Evolutionary conservation across 2,329 filamentous ascomycete genomes (phyloP), one percentile per base, ranked within the genome.

Genomic region (Dactylella cylindrospora): DNA sequence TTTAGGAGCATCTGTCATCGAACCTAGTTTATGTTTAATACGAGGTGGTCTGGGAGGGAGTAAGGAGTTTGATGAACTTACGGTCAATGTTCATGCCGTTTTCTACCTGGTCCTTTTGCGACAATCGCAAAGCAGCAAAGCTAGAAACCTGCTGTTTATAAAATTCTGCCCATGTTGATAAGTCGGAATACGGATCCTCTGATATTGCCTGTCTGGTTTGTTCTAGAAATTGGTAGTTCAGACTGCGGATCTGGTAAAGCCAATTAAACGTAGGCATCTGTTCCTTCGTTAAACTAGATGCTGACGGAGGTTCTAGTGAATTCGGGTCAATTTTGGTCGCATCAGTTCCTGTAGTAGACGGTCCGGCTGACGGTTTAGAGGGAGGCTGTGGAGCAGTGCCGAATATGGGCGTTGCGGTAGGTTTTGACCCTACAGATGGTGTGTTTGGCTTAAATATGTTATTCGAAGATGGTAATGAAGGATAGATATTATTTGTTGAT

Each of bases 201-300:
- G 38, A 6, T 2, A 64, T n/a, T 4, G 52, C 50, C 9, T 57
- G 23, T 4, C 38, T 20, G 10, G 52, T 20, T 20, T 38, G 20
- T 2, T 57, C 51, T n/a, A 52, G 31, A 9, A 57, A 41, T 38
- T 51, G 32, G 17, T 20, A 8, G 10, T 64, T 64, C 3, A 64
- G 51, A 23, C 51, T 32, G n/a, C 40, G 45, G 8, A 64, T 39
- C 25, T 64, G 59, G 15, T 46, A 64, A 7, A 64, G 12, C 51
- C 50, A 64, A 20, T 64, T 64, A 17, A 57, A 64, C 1, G 28
- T 10, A 5, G 59, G 59, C 59, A 64, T 64, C 10, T 64, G 41
- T 7, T 51, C 38, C 31, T 25, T 51, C 5, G 50, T 38, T 10
- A 64, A 15, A 26, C 17, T 33, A 2, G 43, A 49, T 6, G 40